phyloP scores from a whole-genome alignment of 176 grass and related monocot species.

The Melocanna baccifera region DNA sequence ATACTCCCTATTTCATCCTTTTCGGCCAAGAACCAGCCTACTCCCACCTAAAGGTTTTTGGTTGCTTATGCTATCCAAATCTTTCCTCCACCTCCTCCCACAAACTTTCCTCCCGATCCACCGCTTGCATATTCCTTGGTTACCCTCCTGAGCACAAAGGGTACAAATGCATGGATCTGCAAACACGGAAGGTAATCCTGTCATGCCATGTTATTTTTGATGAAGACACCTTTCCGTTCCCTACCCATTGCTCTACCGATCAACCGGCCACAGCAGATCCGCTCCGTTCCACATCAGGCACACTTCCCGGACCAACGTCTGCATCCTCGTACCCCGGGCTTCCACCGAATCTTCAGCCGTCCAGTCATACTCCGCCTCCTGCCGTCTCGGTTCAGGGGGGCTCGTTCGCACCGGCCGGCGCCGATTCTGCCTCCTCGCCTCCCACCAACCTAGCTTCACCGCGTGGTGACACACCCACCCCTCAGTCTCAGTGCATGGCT shows the following conservation, averaged over 20 bases:
- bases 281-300: fast-evolving
- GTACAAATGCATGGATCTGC: background rate
- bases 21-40: background rate
- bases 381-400: no score
- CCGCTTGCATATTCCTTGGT: background rate
- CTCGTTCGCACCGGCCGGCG: no score
- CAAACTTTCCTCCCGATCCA: background rate
- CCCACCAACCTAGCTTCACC: no score
- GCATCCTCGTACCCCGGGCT: no score
- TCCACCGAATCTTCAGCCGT: no score
- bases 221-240: background rate
- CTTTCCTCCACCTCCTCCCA: background rate
- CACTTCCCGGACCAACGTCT: no score
- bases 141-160: background rate
- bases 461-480: no score
- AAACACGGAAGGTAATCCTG: fast-evolving
- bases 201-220: background rate
- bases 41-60: background rate
- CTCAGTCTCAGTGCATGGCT: no score
- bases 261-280: fast-evolving
- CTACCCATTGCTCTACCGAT: no score
- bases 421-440: no score
- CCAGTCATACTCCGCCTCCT: no score
- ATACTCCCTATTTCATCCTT: background rate
- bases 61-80: background rate